Evolutionary conservation across 2,329 filamentous ascomycete species (phyloP).

Genomic region (Alternaria alternata): DNA sequence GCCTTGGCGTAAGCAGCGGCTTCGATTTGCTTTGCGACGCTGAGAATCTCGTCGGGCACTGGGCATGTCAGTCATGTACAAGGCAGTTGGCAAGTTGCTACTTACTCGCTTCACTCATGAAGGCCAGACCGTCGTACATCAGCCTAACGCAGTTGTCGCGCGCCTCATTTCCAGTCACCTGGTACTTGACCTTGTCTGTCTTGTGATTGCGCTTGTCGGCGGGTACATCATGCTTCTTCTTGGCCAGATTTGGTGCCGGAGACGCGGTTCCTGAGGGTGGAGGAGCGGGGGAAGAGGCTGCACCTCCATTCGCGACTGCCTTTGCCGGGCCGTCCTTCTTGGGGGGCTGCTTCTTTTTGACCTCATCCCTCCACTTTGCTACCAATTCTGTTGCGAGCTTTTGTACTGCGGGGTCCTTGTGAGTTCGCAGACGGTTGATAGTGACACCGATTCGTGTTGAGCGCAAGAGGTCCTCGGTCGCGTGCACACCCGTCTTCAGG

Average conservation of each 20-base stretch:
- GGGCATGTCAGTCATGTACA: conserved; percentile 20
- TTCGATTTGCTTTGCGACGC: conserved; percentile 75
- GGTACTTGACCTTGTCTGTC: conserved; percentile 79
- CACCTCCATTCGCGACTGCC: conserved; percentile 34
- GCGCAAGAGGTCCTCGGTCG: conserved; percentile 88
- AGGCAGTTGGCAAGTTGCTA: conserved; percentile 20
- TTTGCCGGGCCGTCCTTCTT: conserved; percentile 40
- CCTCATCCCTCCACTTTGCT: conserved; percentile 82
- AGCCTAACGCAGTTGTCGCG: conserved; percentile 89
- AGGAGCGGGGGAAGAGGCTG: conserved; percentile 43
- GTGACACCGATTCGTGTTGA: conserved; percentile 91
- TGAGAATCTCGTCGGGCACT: conserved; percentile 71
- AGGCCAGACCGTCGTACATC: conserved; percentile 90
- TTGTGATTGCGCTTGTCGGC: conserved; percentile 83
- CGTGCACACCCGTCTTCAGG: conserved; percentile 79
- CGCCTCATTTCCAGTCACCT: conserved; percentile 74
- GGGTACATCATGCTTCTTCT: conserved; percentile 63
- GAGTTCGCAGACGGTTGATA: conserved; percentile 83
- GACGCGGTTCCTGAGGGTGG: conserved; percentile 51
- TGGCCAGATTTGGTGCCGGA: conserved; percentile 60
- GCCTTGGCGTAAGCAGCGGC: conserved; percentile 74
- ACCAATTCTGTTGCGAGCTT: conserved; percentile 83
- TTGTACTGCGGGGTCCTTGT: conserved; percentile 77
- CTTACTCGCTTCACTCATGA: conserved; percentile 66
- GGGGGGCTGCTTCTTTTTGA: conserved; percentile 61